phyloP scores from a whole-genome alignment of 2,329 filamentous ascomycete genomes.

The Aureobasidium sp. region DNA sequence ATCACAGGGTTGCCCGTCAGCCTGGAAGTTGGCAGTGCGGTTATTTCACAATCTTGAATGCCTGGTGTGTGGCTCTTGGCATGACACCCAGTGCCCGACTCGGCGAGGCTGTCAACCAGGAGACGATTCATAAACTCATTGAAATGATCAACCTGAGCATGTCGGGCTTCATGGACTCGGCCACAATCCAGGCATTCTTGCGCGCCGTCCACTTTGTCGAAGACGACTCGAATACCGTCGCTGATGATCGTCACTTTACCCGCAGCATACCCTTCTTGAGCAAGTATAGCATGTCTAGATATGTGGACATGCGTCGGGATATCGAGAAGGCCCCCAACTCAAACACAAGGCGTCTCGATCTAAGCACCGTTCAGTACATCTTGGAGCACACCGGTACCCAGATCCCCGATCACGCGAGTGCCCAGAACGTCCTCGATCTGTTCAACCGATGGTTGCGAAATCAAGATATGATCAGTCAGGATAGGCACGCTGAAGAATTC shows the following conservation, averaged over 20 bases:
- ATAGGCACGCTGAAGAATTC: background rate
- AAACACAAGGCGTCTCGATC: background rate
- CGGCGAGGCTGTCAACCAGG: background rate
- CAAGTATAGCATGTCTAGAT: background rate
- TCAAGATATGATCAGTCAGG: background rate
- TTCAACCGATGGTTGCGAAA: background rate
- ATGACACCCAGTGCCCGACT: background rate
- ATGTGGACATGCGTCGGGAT: background rate
- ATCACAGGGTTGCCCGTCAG: background rate
- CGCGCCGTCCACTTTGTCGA: background rate
- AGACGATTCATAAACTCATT: background rate
- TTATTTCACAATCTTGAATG: slow-evolving; percentile 1
- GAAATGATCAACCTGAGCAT: slow-evolving; percentile 6
- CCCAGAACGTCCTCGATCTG: background rate
- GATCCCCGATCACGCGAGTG: background rate
- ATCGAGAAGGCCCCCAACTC: background rate
- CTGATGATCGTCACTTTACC: slow-evolving; percentile 2
- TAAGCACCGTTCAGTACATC: background rate
- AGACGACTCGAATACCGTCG: background rate
- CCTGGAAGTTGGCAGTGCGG: background rate
- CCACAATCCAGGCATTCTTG: slow-evolving; percentile 7
- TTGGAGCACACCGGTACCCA: background rate
- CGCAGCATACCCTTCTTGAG: background rate
- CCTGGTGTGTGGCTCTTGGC: slow-evolving; percentile 8
- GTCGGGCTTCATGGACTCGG: slow-evolving; percentile 10